These are phyloP conservation scores for Suhomyces pyralidae DNA, from an alignment of 805 yeast genomes.

Conservation along the genomic window DNA sequence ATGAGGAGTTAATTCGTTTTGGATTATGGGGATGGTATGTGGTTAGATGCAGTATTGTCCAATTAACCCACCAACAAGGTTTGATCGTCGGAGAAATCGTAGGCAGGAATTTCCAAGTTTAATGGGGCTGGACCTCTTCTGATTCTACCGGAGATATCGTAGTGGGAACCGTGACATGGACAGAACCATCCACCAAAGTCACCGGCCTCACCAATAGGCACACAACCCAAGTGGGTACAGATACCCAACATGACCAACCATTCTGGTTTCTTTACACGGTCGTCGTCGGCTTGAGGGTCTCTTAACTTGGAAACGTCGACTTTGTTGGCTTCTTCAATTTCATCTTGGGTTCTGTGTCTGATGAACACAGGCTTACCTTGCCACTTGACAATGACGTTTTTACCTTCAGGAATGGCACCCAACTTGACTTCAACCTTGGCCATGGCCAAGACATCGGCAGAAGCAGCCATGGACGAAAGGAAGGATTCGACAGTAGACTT, in stretches of 20 bases:
- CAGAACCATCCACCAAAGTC: constrained; percentile 99
- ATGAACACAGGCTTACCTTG: constrained; percentile 99
- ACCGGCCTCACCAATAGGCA: constrained; percentile 99
- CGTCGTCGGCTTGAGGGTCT: constrained; percentile 91
- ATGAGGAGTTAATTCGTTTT: background rate
- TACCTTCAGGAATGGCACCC: constrained; percentile 92
- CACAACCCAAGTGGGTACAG: constrained; percentile 99
- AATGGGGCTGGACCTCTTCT: constrained; percentile 99
- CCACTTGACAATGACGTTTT: constrained; percentile 98
- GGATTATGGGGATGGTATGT: background rate
- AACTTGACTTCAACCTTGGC: constrained; percentile 98
- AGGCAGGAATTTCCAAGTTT: constrained; percentile 94
- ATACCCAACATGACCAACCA: constrained; percentile 99
- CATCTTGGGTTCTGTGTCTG: constrained; percentile 94
- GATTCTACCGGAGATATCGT: constrained; percentile 99
- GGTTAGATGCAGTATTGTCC: constrained; percentile 1
- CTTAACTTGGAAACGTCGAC: constrained; percentile 77
- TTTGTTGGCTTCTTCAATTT: constrained; percentile 89
- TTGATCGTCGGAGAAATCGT: constrained; percentile 73
- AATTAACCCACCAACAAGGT: constrained; percentile 83
- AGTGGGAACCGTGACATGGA: constrained; percentile 99
- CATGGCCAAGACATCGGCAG: constrained; percentile 98
- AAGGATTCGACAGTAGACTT: constrained; percentile 93
- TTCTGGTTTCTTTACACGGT: constrained; percentile 94
- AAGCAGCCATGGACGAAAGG: constrained; percentile 91